Evolutionary conservation across 345 rosid species (phyloP), one percentile per base, ranked within the genome.

Genomic region (Eucalyptus erythrocorys): DNA sequence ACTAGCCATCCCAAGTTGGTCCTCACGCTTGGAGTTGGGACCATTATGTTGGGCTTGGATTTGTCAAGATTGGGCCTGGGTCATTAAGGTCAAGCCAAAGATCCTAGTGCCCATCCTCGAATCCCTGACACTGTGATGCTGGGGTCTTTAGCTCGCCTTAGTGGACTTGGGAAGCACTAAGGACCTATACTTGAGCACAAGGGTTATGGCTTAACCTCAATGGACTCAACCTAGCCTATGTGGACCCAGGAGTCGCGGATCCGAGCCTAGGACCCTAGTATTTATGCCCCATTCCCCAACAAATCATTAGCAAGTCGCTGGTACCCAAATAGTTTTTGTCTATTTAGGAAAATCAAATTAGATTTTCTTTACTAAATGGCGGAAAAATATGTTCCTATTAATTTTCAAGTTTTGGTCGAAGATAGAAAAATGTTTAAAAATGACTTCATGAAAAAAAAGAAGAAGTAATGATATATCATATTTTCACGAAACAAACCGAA

Each of bases 401-500:
- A 55, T 55, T 55, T 55, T 8, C 11, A 55, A 24, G 61, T 55
- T 8, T 55, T 22, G 27, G 27, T 8, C 0, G 0, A 22, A 55
- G 5, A 55, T 24, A 8, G 5, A 21, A 55, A 55, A 55, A 55
- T 22, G 5, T 55, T 55, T 8, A 4, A 55, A 55, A 55, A 19
- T 19, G 10, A 19, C 0, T 51, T 51, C 1, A 19, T 51, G 55
- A 51, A 1, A 51, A 50, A 50, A 51, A 51, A 4, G n/a, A n/a
- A n/a, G n/a, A 51, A 7, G 6, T 50, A 9, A 51, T 1, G 10
- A 51, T 19, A 7, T 3, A 51, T 51, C 24, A 19, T 10, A 51
- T 19, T 2, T 55, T 24, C 1, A 0, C 1, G 0, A 55, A 55
- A 55, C 1, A 55, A 55, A 55, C 6, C 0, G 0, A 4, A 64